Evolutionary conservation across 78 protist genomes (phyloP).

Genomic region (slime mould (Dictyostelium discoideum)): DNA sequence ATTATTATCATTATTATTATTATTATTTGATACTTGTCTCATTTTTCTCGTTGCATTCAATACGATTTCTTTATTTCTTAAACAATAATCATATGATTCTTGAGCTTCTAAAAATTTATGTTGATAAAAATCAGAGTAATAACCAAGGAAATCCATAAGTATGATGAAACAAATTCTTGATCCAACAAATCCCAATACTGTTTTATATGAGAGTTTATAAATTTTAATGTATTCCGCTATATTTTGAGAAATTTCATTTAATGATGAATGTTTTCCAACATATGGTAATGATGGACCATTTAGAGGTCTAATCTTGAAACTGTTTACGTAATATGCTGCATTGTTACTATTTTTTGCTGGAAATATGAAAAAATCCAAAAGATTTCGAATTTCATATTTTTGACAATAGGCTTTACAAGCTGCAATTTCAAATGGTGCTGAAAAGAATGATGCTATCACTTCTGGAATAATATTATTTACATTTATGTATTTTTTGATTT

Average conservation of each 20-base stretch:
- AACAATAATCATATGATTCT: not conserved
- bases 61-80: too few relatives aligned
- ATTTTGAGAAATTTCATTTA: not conserved
- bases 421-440: conserved; percentile 48
- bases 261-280: not conserved
- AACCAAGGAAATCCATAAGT: not conserved
- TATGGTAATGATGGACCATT: not conserved
- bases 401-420: not conserved
- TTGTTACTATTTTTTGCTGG: not conserved
- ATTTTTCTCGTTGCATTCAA: too few relatives aligned
- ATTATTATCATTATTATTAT: too few relatives aligned
- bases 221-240: not conserved
- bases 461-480: not conserved
- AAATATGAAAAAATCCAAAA: not conserved
- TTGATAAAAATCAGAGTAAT: not conserved
- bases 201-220: not conserved
- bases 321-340: not conserved
- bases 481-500: too few relatives aligned
- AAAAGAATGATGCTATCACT: not conserved
- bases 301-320: not conserved
- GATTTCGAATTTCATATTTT: not conserved
- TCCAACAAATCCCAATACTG: not conserved
- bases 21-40: not conserved
- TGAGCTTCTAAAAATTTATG: not conserved
- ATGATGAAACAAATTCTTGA: not conserved